Conservation (phyloP, 2,329 filamentous ascomycete genomes). For the Neurospora crassa region DNA sequence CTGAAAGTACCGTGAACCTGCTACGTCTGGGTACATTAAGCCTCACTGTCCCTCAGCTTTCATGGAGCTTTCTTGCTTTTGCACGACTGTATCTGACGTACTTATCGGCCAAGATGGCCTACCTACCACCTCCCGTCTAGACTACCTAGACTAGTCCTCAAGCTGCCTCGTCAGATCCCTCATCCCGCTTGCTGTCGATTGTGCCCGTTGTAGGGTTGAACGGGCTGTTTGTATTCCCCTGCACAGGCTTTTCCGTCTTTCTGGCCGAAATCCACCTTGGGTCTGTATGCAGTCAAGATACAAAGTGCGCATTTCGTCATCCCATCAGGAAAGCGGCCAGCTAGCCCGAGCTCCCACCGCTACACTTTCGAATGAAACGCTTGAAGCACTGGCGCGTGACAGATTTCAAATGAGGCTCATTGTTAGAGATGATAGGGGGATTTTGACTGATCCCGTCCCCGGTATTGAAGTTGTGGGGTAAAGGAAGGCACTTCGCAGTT, state of each 20-base stretch:
- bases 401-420: background rate
- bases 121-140: background rate
- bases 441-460: background rate
- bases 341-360: background rate
- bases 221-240: background rate
- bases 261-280: background rate
- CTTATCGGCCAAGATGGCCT: background rate
- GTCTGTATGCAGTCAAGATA: background rate
- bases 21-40: background rate
- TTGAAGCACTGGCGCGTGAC: background rate
- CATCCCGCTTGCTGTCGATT: background rate
- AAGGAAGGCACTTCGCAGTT: background rate
- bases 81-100: background rate
- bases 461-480: background rate
- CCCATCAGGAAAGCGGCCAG: background rate
- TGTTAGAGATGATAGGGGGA: background rate
- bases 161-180: background rate
- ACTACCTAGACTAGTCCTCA: background rate
- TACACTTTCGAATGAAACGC: background rate
- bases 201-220: background rate
- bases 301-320: background rate
- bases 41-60: background rate
- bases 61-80: background rate
- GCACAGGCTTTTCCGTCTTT: background rate
- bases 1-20: background rate